These are phyloP conservation scores for Chlamydomonas sp. DNA, from an alignment of 139 green algal species.

Conservation along the genomic window DNA sequence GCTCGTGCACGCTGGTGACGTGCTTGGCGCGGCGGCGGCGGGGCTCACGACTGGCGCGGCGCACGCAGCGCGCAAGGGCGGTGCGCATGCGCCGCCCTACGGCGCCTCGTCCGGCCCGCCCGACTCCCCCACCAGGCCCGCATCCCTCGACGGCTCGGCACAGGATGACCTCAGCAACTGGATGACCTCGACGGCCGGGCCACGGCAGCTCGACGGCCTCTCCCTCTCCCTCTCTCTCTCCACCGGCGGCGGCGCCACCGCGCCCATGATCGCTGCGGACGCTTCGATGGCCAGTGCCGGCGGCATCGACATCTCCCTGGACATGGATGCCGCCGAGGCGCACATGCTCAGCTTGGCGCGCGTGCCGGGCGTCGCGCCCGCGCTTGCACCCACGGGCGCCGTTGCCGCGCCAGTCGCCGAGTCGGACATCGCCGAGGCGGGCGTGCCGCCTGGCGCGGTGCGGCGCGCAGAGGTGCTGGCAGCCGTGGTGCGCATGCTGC, in stretches of 20 bases:
- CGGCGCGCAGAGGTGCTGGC: slow-evolving; percentile 37
- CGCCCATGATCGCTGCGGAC: neutral
- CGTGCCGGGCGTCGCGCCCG: too few relatives aligned
- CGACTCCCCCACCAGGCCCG: slow-evolving; percentile 11
- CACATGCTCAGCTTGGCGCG: too few relatives aligned
- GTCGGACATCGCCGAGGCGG: slow-evolving; percentile 17
- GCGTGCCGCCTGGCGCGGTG: slow-evolving; percentile 20
- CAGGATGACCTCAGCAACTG: neutral
- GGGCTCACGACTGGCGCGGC: slow-evolving; percentile 26
- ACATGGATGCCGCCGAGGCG: slow-evolving; percentile 36
- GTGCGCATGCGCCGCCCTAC: too few relatives aligned
- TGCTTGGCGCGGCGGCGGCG: slow-evolving; percentile 21
- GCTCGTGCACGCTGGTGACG: slow-evolving; percentile 19
- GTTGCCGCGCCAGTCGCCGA: too few relatives aligned
- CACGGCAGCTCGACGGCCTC: neutral
- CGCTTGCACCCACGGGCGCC: too few relatives aligned
- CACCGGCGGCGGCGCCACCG: too few relatives aligned
- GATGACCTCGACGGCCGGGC: neutral
- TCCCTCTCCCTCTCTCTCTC: neutral
- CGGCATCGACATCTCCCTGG: neutral
- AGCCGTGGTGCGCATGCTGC: slow-evolving; percentile 32
- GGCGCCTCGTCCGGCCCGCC: slow-evolving; percentile 9
- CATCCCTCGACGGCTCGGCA: slow-evolving; percentile 6
- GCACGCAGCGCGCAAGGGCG: neutral
- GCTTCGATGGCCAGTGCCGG: neutral